A percentile compares a stretch with the other conserved stretches of the same genome.
Evolutionary conservation across 805 yeast species (phyloP).

Genomic region (Monosporozyma solicola): DNA sequence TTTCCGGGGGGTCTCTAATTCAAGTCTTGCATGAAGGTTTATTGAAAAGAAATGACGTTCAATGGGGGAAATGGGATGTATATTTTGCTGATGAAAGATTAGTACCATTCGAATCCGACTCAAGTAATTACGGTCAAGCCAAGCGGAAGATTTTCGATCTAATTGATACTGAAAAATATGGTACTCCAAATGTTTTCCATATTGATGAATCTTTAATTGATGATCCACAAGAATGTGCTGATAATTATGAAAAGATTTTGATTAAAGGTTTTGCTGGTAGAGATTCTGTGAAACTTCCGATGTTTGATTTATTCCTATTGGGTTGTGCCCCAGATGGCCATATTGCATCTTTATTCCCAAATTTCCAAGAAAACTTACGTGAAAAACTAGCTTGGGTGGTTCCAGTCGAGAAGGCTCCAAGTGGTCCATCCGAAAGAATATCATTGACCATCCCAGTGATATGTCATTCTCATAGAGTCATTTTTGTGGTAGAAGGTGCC

Average conservation of each 20-base stretch:
- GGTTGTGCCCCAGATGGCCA: constrained; percentile 99
- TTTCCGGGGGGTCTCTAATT: constrained; percentile 88
- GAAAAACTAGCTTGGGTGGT: constrained; percentile 93
- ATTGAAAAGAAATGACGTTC: constrained; percentile 61
- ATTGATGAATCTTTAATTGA: constrained; percentile 66
- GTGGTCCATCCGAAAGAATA: constrained; percentile 77
- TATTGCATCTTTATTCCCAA: constrained; percentile 92
- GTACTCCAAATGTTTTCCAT: constrained; percentile 67
- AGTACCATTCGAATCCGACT: constrained; percentile 75
- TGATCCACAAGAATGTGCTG: constrained; percentile 91
- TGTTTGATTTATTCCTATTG: constrained; percentile 80
- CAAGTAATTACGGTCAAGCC: constrained; percentile 85
- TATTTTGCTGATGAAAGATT: constrained; percentile 94
- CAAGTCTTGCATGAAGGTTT: constrained; percentile 83
- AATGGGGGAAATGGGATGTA: constrained; percentile 92
- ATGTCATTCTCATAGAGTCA: constrained; percentile 84
- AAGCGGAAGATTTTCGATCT: constrained; percentile 72
- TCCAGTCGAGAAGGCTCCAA: constrained; percentile 86
- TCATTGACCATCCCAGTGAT: constrained; percentile 91
- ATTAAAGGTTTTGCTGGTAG: constrained; percentile 90
- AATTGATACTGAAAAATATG: constrained; percentile 27
- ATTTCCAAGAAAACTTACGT: constrained; percentile 70
- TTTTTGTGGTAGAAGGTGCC: constrained; percentile 93
- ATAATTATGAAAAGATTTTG: constrained; percentile 76
- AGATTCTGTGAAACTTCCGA: constrained; percentile 91